Evolutionary conservation across 306 rosid genomes (phyloP), one percentile per base, ranked within the genome.

Genomic region (Oxytropis ochrocephala): DNA sequence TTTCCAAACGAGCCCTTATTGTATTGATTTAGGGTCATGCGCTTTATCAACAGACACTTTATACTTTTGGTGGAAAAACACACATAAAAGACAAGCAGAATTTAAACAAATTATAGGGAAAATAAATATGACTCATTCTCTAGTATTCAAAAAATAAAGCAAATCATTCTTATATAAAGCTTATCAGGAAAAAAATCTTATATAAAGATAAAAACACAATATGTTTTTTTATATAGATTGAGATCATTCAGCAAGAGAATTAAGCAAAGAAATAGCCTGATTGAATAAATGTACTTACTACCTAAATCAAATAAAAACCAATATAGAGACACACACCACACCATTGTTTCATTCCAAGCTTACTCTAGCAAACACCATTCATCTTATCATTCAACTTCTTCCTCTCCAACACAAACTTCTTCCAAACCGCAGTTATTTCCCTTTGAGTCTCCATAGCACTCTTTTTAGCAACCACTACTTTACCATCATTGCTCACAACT

Each of bases 351-450:
- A 49, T 47, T 60, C 35, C 52, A 52, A 61, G 10, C 3, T 9
- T 24, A 38, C 11, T 68, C 72, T 71, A 88, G 18, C 97, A 91
- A 52, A 88, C 95, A 14, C 90, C 87, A 46, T 77, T 91, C 55
- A 78, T 91, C 82, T 88, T 91, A 57, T 84, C 86, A 68, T 85
- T 91, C 19, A 78, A 60, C 86, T 84, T 91, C 87, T 86, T 91
- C 88, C 85, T 91, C 7, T 88, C 85, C 79, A 67, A 41, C 51
- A 84, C 95, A 76, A 91, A 88, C 79, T 88, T 91, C 87, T 73
- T 91, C 97, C 97, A 91, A 66, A 62, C 69, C 0, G 89, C 79
- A 29, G 95, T 88, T 58, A 91, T 86, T 69, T 88, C 97, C 81
- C 89, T 88, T 35, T 82, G 85, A 0, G 83, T 80, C 81, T 88